Conservation (phyloP, 345 rosid genomes). For the Gossypium herbaceum region DNA sequence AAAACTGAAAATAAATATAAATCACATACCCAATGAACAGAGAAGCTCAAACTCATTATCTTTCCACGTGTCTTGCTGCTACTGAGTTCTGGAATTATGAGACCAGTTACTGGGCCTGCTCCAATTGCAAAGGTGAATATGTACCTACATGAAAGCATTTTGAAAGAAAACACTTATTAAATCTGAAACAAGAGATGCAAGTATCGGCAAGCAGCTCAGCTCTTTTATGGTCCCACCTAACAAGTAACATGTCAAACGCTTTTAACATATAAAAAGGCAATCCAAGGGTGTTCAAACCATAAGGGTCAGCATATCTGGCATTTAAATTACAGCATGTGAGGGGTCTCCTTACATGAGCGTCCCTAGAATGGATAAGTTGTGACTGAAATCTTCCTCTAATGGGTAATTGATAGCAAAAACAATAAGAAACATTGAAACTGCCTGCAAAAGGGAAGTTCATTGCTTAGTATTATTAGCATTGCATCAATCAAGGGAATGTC, state of each 20-base stretch:
- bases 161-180: not conserved
- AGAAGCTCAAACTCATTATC: slow-evolving; percentile 69
- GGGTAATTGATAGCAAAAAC: slow-evolving; percentile 53
- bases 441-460: slow-evolving; percentile 42
- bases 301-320: not conserved
- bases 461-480: slow-evolving; percentile 7
- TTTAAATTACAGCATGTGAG: not conserved
- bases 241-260: not conserved
- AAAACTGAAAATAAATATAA: not conserved
- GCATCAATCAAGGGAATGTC: not conserved
- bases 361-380: slow-evolving; percentile 64
- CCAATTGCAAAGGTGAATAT: slow-evolving; percentile 66
- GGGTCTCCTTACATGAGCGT: slow-evolving; percentile 59
- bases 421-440: slow-evolving; percentile 59
- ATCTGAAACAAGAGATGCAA: slow-evolving; percentile 5
- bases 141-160: slow-evolving; percentile 38
- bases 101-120: slow-evolving; percentile 77
- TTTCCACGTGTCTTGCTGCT: slow-evolving; percentile 64
- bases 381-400: slow-evolving; percentile 55
- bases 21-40: slow-evolving; percentile 69
- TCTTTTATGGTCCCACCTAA: not conserved
- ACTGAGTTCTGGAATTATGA: slow-evolving; percentile 74
- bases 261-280: not conserved
- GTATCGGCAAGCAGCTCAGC: not conserved
- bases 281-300: not conserved